Conservation (phyloP, 192 early-diverging fungal genomes). For the Rhizoclosmatium sp. region DNA sequence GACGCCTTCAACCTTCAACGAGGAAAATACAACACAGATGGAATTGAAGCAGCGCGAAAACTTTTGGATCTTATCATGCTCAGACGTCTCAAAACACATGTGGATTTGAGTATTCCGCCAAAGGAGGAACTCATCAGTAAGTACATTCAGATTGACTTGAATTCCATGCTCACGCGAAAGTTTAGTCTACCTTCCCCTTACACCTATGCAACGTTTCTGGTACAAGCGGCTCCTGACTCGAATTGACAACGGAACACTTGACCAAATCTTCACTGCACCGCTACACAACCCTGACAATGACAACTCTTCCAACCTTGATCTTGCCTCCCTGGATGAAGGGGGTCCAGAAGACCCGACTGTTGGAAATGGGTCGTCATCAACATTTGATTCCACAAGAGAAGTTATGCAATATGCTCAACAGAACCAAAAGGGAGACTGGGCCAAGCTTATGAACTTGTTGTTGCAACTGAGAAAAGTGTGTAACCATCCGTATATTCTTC, state of each 20-base stretch:
- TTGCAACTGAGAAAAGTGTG: conserved; percentile 86
- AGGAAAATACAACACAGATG: conserved; percentile 40
- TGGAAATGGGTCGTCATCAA: neutral
- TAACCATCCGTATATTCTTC: conserved; percentile 73
- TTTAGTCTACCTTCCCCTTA: conserved; percentile 45
- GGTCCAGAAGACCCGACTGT: too few relatives aligned
- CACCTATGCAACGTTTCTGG: conserved; percentile 51
- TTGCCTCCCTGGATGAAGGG: too few relatives aligned
- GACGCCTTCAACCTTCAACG: conserved; percentile 45
- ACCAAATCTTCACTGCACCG: conserved; percentile 43
- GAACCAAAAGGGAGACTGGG: conserved; percentile 40
- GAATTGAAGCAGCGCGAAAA: conserved; percentile 39
- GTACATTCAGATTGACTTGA: neutral
- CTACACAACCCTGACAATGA: neutral
- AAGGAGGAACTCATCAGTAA: conserved; percentile 49
- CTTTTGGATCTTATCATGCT: conserved; percentile 55
- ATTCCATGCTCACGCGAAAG: neutral
- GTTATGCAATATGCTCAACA: conserved; percentile 32
- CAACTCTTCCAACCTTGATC: neutral
- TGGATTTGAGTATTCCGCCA: conserved; percentile 54
- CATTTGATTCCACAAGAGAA: conserved; percentile 5
- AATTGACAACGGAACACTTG: conserved; percentile 37
- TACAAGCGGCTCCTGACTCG: conserved; percentile 52
- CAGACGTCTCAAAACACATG: conserved; percentile 45
- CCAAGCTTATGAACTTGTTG: conserved; percentile 58